Percentiles rank a stretch among this genome's conserved stretches.
Conservation (phyloP, 2,329 filamentous ascomycete species). For the Epichloe uncinata region DNA sequence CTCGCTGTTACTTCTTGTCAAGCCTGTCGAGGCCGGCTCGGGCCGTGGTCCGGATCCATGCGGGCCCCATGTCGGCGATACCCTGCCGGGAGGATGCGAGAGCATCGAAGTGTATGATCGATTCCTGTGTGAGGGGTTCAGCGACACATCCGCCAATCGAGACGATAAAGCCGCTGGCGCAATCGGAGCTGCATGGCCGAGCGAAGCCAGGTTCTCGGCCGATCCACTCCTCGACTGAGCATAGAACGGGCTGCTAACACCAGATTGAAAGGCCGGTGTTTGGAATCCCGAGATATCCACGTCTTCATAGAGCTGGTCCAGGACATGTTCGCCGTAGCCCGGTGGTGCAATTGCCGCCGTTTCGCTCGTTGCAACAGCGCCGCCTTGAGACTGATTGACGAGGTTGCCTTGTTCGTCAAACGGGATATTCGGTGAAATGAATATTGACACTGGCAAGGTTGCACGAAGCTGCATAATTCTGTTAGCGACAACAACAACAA, state of each 20-base stretch:
- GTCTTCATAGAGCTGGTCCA: slow-evolving; percentile 84
- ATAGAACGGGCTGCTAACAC: slow-evolving; percentile 70
- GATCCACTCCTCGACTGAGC: slow-evolving; percentile 62
- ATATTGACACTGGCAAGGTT: slow-evolving; percentile 80
- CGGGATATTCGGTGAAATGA: slow-evolving; percentile 88
- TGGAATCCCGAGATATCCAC: slow-evolving; percentile 72
- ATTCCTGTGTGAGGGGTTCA: slow-evolving; percentile 33
- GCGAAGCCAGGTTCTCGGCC: slow-evolving; percentile 59
- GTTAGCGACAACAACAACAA: neutral
- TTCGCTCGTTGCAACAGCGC: slow-evolving; percentile 33
- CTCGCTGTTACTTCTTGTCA: slow-evolving; percentile 41
- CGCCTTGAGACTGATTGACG: slow-evolving; percentile 43
- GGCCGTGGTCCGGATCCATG: slow-evolving; percentile 25
- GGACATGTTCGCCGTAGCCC: slow-evolving; percentile 76
- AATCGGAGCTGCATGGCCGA: slow-evolving; percentile 18
- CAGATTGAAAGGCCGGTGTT: slow-evolving; percentile 57
- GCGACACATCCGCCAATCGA: slow-evolving; percentile 56
- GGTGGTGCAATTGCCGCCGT: slow-evolving; percentile 67
- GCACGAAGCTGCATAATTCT: slow-evolving; percentile 52
- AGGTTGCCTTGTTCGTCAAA: slow-evolving; percentile 80
- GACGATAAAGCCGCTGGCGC: slow-evolving; percentile 44
- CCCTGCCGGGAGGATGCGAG: slow-evolving; percentile 27
- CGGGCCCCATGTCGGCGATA: slow-evolving; percentile 27
- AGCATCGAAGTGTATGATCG: slow-evolving; percentile 32
- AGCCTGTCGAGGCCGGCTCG: slow-evolving; percentile 29